Base-by-base conservation (phyloP, 352 stramenopile species). In the Elongisporangium anandrum region DNA sequence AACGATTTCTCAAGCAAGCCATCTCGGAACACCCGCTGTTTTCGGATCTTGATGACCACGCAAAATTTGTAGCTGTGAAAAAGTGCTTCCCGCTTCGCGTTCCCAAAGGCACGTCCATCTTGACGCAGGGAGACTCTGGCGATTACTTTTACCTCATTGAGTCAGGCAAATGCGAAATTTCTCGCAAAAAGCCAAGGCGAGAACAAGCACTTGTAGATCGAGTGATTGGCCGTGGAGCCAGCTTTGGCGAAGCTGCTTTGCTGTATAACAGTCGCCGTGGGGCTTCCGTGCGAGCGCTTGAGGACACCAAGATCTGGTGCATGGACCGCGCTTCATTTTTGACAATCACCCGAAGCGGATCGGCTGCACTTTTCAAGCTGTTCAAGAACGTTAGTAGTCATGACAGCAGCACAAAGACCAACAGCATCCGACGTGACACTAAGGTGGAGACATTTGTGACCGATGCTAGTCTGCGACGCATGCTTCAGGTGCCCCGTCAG, bases 171-270 rank as follows among this genome's bases (percentile, higher is more conserved):
- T 95, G 87, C 41, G 79, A 90, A 48, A 87, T 95, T 21, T 72
- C 84, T 51, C 76, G 87, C 7, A 64, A 75, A 16, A 94, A 95
- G 23, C 79, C 82, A 17, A 76, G 80, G 26, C 69, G 66, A 22
- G 56, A 65, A 1, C 63, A 71, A 7, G 60, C 79, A 23, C 79
- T 91, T 20, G 69, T 95, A 0, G 87, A 94, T 54, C 77, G 83
- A 4, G 64, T 88, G 20, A 85, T 95, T 24, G 85, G 85, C 2
- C 68, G 72, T 24, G 79, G 83, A 15, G 72, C 81, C 21, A 92
- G 71, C 56, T 99, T 99, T 70, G 97, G 96, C 9, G 97, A 99
- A 81, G 90, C 98, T 13, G 96, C 97, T 17, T 70, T 99, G 53
- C 78, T 99, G 62, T 99, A 99, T 76, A 97, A 98, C 64, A 97